Conservation (phyloP, 768 basidiomycete species). For the Agrocybe praecox region DNA sequence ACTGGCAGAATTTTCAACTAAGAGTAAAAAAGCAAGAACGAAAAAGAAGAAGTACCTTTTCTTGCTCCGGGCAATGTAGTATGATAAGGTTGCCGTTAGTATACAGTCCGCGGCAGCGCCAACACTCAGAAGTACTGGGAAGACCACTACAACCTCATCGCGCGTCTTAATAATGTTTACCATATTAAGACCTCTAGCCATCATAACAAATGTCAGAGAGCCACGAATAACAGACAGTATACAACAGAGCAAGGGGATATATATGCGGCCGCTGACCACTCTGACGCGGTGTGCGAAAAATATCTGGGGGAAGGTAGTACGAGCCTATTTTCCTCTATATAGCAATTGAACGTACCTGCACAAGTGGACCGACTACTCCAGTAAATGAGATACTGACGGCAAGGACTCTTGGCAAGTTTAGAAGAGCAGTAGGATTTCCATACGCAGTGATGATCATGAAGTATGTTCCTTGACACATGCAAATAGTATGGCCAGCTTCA, state of each 20-base stretch:
- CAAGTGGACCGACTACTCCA: constrained; percentile 1
- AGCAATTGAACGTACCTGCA: constrained; percentile 5
- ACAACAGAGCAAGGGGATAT: neutral
- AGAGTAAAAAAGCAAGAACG: no score
- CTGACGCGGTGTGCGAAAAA: neutral
- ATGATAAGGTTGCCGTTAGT: neutral
- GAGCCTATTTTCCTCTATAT: no score
- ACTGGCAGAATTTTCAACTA: neutral
- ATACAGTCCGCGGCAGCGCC: neutral
- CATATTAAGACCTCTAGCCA: neutral
- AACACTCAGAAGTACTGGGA: neutral
- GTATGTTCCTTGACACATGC: constrained; percentile 2
- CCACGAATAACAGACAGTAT: neutral
- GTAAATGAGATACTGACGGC: constrained; percentile 3
- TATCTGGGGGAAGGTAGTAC: neutral
- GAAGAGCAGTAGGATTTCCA: neutral
- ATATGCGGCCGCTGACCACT: neutral
- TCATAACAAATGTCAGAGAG: neutral
- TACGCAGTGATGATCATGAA: neutral
- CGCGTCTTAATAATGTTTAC: neutral
- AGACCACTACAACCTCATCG: neutral
- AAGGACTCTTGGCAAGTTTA: neutral
- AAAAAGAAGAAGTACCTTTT: neutral
- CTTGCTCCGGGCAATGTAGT: neutral
- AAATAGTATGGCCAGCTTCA: constrained; percentile 4